Evolutionary conservation across 202 grass and related monocot genomes (phyloP), one percentile per base, ranked within the genome.

Genomic region (Panicum hallii): DNA sequence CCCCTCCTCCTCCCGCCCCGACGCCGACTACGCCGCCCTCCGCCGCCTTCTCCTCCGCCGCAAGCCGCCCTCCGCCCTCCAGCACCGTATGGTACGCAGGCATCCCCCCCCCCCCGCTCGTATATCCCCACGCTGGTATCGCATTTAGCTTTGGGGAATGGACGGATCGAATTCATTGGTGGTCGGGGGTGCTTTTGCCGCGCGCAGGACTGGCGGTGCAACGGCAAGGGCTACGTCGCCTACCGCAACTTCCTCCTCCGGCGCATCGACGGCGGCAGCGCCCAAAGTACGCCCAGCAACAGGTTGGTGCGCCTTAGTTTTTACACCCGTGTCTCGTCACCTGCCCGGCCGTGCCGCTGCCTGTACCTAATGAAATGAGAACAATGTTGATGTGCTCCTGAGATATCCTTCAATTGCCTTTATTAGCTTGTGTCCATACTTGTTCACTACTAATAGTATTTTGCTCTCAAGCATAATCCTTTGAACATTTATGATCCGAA

Each of bases 161-260:
- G 66, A 16, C 52, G 72, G 23, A 30, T 65, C 67, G 63, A 23
- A 46, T 69, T 75, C 81, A 12, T 82, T 81, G 42, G 61, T 75
- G 56, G 16, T 66, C 23, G 1, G 11, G 58, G 44, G 32, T 74
- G 68, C 46, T 9, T 19, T 49, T 53, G 9, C 19, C 77, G 65
- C 38, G 36, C 52, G 64, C 88, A 99, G 91, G 97, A 96, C 4
- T 99, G 97, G 93, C 90, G 82, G 70, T 96, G 88, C 90, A 96
- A 93, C 87, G 97, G 91, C 40, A 96, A 82, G 90, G 91, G 93
- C 11, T 99, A 97, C 23, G 85, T 97, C 38, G 90, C 90, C n/a
- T 90, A 91, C 61, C 84, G 93, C 34, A 92, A 92, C 83, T 92
- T 94, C 80, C 88, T 99, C 52, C 88, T 91, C 70, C 86, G 90